These are phyloP conservation scores for Rubia balearica DNA, from an alignment of 305 asterid genomes.

Conservation along the genomic window DNA sequence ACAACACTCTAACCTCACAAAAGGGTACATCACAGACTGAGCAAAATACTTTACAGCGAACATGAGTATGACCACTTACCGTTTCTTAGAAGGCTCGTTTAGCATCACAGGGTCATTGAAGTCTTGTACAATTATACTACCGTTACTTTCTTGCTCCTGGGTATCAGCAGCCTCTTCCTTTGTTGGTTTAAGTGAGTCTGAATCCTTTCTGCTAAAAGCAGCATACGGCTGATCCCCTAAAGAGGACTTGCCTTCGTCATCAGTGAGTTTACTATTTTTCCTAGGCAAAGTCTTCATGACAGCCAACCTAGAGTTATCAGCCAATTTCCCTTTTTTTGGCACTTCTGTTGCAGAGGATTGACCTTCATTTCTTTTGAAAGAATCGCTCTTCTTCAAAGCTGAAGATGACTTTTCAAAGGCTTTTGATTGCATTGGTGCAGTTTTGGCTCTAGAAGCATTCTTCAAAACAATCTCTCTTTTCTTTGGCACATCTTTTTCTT, in stretches of 20 bases:
- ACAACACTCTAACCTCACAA: not conserved
- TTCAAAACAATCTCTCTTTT: constrained; percentile 19
- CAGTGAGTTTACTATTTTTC: constrained; percentile 24
- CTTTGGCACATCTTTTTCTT: constrained; percentile 22
- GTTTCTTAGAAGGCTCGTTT: constrained; percentile 51
- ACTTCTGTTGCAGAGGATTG: constrained; percentile 23
- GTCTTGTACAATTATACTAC: constrained; percentile 29
- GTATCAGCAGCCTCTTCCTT: constrained; percentile 12
- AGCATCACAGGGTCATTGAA: constrained; percentile 24
- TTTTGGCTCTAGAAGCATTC: constrained; percentile 25
- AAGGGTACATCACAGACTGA: not conserved
- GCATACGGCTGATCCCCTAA: constrained; percentile 37
- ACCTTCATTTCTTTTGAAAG: constrained; percentile 34
- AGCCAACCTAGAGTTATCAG: constrained; percentile 13
- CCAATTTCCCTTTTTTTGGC: constrained; percentile 32
- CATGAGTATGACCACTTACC: constrained; percentile 30
- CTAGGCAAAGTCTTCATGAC: constrained; percentile 25
- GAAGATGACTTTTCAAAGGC: constrained; percentile 32
- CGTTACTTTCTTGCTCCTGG: constrained; percentile 31
- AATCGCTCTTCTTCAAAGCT: constrained; percentile 25
- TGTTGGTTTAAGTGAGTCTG: constrained; percentile 22
- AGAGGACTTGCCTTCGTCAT: constrained; percentile 27
- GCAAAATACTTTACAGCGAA: not conserved
- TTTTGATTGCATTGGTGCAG: constrained; percentile 29
- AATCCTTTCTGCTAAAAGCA: constrained; percentile 20